These are phyloP conservation scores for Afroboletus lepidellus DNA, from an alignment of 1,284 basidiomycete species.

Conservation along the genomic window DNA sequence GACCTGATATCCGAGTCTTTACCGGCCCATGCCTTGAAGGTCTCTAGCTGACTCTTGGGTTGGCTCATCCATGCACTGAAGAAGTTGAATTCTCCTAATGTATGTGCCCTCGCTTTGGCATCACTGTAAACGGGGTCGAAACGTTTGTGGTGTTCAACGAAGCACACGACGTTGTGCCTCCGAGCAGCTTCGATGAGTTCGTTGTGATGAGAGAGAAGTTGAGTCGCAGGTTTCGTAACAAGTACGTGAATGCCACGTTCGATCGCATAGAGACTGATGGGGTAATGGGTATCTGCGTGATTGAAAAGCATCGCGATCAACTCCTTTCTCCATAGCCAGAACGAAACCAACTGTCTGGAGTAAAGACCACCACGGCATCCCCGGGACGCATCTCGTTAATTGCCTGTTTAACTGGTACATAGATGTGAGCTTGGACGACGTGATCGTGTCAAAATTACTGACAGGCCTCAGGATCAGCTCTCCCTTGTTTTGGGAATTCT, in stretches of 20 bases:
- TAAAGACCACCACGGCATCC: slow-evolving; percentile 87
- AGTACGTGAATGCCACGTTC: slow-evolving; percentile 84
- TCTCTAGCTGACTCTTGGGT: slow-evolving; percentile 91
- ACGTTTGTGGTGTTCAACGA: slow-evolving; percentile 87
- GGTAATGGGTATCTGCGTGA: slow-evolving; percentile 73
- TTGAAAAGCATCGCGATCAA: slow-evolving; percentile 1
- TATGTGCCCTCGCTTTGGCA: slow-evolving; percentile 72
- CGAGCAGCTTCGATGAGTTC: slow-evolving; percentile 72
- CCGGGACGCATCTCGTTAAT: slow-evolving; percentile 78
- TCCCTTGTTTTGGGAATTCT: slow-evolving; percentile 71
- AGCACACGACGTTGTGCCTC: slow-evolving; percentile 81
- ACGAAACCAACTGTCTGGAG: slow-evolving; percentile 69
- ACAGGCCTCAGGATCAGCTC: slow-evolving; percentile 82
- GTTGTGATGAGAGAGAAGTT: slow-evolving; percentile 81
- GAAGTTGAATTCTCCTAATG: slow-evolving; percentile 90
- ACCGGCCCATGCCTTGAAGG: slow-evolving; percentile 92
- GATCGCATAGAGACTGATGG: slow-evolving; percentile 84
- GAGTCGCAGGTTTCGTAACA: slow-evolving; percentile 90
- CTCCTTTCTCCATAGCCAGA: background rate
- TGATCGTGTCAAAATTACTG: slow-evolving; percentile 28
- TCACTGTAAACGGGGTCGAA: slow-evolving; percentile 95
- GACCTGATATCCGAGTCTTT: slow-evolving; percentile 88
- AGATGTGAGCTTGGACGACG: slow-evolving; percentile 7
- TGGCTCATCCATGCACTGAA: slow-evolving; percentile 93
- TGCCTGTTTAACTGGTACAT: slow-evolving; percentile 75